Conservation (phyloP, 164 flowering plant genomes). For the Umbellularia californica region DNA sequence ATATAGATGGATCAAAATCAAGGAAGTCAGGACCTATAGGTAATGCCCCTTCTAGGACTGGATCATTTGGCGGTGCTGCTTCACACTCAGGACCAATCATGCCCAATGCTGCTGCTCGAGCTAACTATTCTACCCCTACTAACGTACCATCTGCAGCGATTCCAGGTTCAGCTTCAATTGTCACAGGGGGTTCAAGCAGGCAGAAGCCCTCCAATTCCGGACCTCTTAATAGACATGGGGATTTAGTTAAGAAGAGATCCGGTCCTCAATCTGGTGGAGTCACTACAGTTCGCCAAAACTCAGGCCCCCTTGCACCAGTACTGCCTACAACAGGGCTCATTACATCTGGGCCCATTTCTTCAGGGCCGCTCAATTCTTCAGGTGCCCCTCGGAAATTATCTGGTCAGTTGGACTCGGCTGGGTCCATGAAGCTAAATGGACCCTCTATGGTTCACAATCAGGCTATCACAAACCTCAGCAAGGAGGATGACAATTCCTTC, state of each 20-base stretch:
- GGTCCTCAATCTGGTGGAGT: slow-evolving; percentile 89
- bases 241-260: slow-evolving; percentile 75
- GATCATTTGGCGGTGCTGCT: slow-evolving; percentile 85
- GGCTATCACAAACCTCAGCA: slow-evolving; percentile 79
- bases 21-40: slow-evolving; percentile 86
- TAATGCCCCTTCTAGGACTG: slow-evolving; percentile 76
- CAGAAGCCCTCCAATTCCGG: slow-evolving; percentile 91
- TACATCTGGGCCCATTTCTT: slow-evolving; percentile 89
- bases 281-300: slow-evolving; percentile 75
- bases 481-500: slow-evolving; percentile 77
- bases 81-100: slow-evolving; percentile 78
- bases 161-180: slow-evolving; percentile 53
- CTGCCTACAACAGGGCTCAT: slow-evolving; percentile 92
- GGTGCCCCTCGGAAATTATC: slow-evolving; percentile 87
- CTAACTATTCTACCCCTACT: slow-evolving; percentile 47
- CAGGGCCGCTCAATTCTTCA: slow-evolving; percentile 82
- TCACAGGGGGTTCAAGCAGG: slow-evolving; percentile 32
- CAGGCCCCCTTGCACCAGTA: slow-evolving; percentile 78
- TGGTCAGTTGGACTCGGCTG: slow-evolving; percentile 69
- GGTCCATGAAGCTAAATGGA: slow-evolving; percentile 57
- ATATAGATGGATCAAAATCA: slow-evolving; percentile 79
- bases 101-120: slow-evolving; percentile 48
- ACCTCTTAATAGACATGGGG: slow-evolving; percentile 84
- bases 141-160: slow-evolving; percentile 45
- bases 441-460: slow-evolving; percentile 65